Percentiles rank a stretch among this genome's conserved stretches.
Conservation (phyloP, 139 green algal genomes). For the Desmodesmus armatus region DNA sequence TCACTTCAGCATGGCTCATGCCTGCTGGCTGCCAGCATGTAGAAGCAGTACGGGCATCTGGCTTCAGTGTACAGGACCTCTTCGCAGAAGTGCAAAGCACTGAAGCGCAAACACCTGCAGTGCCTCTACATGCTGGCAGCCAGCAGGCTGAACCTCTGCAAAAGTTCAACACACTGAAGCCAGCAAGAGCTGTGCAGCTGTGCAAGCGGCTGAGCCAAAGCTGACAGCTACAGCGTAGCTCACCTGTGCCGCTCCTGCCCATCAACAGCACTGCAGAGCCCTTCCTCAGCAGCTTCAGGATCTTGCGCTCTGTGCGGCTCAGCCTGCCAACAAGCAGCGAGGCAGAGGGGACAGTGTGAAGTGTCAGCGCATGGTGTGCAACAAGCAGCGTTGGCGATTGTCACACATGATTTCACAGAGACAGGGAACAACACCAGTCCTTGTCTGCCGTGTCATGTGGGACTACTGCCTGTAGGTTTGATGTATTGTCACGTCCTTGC, state of each 20-base stretch:
- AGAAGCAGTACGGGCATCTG: no score
- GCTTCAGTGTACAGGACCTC: background rate
- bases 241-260: background rate
- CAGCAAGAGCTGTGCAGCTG: background rate
- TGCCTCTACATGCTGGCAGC: no score
- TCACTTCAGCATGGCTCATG: background rate
- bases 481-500: background rate
- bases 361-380: background rate
- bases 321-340: background rate
- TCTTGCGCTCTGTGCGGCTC: background rate
- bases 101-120: no score
- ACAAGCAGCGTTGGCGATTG: no score
- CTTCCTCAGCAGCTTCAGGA: background rate
- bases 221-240: background rate
- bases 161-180: background rate
- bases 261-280: slow-evolving; percentile 1
- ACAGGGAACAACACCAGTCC: background rate
- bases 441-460: background rate
- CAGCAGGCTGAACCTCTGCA: no score
- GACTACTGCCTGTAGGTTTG: no score
- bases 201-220: background rate
- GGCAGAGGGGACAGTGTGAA: background rate
- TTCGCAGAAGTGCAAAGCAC: background rate
- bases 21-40: no score
- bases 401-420: no score